Conservation (phyloP, 83 land plant genomes). For the Picea abies region DNA sequence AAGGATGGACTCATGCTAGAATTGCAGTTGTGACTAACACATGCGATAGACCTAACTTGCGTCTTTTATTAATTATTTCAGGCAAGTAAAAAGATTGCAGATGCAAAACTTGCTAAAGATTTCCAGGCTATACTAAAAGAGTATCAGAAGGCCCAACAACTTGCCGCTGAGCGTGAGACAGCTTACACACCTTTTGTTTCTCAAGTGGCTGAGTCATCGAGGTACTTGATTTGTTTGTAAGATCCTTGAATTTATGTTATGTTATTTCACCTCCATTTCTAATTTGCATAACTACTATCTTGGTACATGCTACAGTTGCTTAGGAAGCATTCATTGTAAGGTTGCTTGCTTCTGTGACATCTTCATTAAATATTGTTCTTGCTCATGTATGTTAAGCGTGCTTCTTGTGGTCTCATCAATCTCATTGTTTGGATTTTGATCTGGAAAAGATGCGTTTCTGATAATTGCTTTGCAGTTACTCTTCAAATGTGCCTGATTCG, state of each 20-base stretch:
- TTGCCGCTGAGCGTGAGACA: slow-evolving; percentile 58
- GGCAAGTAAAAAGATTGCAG: slow-evolving; percentile 59
- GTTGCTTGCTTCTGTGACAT: neutral
- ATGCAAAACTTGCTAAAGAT: slow-evolving; percentile 82
- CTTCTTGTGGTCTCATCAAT: neutral
- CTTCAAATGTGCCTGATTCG: slow-evolving; percentile 8
- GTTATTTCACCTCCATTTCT: too few relatives aligned
- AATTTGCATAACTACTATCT: neutral
- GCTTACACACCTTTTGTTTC: too few relatives aligned
- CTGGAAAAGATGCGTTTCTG: neutral
- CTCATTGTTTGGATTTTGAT: neutral
- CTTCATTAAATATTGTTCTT: neutral
- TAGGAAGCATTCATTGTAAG: neutral
- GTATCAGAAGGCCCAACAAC: slow-evolving; percentile 61
- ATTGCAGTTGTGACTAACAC: neutral
- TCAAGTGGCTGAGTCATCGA: too few relatives aligned
- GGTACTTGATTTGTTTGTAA: too few relatives aligned
- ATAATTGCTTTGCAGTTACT: slow-evolving; percentile 18
- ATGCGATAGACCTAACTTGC: neutral
- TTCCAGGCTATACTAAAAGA: slow-evolving; percentile 63
- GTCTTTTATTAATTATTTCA: slow-evolving; percentile 14
- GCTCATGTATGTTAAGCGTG: neutral
- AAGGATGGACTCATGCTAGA: slow-evolving; percentile 1
- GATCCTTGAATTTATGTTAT: too few relatives aligned
- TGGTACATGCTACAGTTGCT: neutral